Evolutionary conservation across 2,329 filamentous ascomycete species (phyloP), one percentile per base, ranked within the genome.

Genomic region (Pseudocercospora vitis): DNA sequence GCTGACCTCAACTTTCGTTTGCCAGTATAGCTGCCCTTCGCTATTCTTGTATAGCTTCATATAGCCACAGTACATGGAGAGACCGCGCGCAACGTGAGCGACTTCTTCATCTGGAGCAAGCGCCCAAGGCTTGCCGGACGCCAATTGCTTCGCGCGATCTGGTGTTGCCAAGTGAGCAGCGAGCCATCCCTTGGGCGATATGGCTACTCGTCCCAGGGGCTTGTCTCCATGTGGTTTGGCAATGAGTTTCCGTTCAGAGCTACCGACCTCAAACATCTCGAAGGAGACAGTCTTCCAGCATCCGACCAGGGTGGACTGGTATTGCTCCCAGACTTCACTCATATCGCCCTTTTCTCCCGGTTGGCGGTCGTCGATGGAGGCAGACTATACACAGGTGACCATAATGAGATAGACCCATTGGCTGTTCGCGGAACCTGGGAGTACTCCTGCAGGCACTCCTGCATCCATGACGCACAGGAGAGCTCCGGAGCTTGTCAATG

Each of bases 271-370:
- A 50, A 57, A 59, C 32, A 60, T 50, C 32, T 66, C 58, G 56
- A 47, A 63, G 19, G 57, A 58, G 26, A 66, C 56, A 48, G 53
- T 59, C 56, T 62, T 60, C 63, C 63, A 66, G 52, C 57, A 58
- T 26, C 63, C 63, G 21, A 59, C 53, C 47, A 66, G 45, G 7
- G 26, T 31, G 47, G 48, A 35, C 33, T 48, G 31, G 47, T 64
- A 62, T 46, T 61, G 35, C 29, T 53, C 32, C 63, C 63, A 65
- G 33, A 64, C 49, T 37, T 49, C 51, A n/a, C 45, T 37, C 51
- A 53, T 53, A 12, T 23, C 33, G 37, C 33, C 16, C 14, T 37
- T 9, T 40, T n/a, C 21, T 40, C 1, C 18, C 23, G 19, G 37
- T 19, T 14, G 16, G 7, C 3, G 21, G 19, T 16, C 16, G n/a